Base-by-base conservation (phyloP, 1,284 basidiomycete genomes). In the Cutaneotrichosporon cyanovorans region DNA sequence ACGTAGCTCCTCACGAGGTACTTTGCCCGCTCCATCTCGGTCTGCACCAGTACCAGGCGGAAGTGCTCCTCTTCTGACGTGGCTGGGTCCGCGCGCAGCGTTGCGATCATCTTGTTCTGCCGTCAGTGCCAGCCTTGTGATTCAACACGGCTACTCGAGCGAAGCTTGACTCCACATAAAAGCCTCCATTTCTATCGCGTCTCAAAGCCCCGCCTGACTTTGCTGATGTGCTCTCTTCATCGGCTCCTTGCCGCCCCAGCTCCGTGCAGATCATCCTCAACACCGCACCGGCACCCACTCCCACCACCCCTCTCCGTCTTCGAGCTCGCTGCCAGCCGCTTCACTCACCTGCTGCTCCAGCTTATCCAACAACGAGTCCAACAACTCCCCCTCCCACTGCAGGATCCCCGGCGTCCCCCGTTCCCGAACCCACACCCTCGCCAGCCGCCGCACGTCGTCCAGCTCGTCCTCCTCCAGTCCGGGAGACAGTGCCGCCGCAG, bases 31-130 rank as follows among this genome's bases (percentile, higher is more conserved):
- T 95, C 90, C 61, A 91, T 81, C 70, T 95, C 90, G 0, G 87
- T 90, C 71, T 91, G 87, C 0, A 88, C 89, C 38, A 93, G 81
- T 74, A 88, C 83, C 35, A 91, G 84, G 53, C 87, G 78, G 57
- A 90, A 84, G 62, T 95, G 88, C 56, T 93, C 89, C 54, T 92
- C 88, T 61, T 91, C 87, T 1, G 82, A 84, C 2, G 85, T 83
- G 31, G 80, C 77, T 0, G 85, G 84, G 65, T 91, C 87, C 21
- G 80, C 79, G 6, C 83, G 77, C 20, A 92, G 72, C 12, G 71
- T 64, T 14, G 61, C 54, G 12, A 75, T 70, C 65, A 76, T 73
- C 48, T 71, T 69, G 55, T 55, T 49, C 65, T 63, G 47, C 14
- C n/a, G n/a, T n/a, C n/a, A n/a, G n/a, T n/a, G n/a, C n/a, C n/a